Percentiles rank a stretch among this genome's conserved stretches.
Evolutionary conservation across 2,329 filamentous ascomycete genomes (phyloP).

Genomic region (Aspergillus latus): DNA sequence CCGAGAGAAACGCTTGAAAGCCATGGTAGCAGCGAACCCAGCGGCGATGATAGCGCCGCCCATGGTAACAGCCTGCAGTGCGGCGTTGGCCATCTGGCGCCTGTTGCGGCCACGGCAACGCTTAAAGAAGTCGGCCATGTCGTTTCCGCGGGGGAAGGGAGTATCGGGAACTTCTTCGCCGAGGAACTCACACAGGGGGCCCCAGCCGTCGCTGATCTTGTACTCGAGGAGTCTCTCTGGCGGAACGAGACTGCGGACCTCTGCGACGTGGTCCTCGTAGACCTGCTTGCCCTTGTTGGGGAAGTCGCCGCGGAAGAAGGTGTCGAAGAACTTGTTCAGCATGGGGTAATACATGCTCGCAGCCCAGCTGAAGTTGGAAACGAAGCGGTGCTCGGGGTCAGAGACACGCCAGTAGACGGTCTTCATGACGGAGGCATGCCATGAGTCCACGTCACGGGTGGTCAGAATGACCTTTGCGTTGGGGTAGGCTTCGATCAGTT

Average conservation of each 20-base stretch:
- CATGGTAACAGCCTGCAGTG: slow-evolving; percentile 52
- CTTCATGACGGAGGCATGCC: slow-evolving; percentile 64
- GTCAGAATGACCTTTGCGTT: slow-evolving; percentile 71
- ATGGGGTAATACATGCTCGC: slow-evolving; percentile 69
- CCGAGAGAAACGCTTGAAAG: slow-evolving; percentile 41
- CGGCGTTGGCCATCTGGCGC: slow-evolving; percentile 57
- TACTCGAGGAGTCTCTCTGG: slow-evolving; percentile 55
- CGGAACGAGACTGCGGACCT: slow-evolving; percentile 51
- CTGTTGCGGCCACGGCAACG: slow-evolving; percentile 55
- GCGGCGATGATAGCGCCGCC: slow-evolving; percentile 50
- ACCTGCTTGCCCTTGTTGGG: slow-evolving; percentile 63
- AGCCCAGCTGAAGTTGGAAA: slow-evolving; percentile 62
- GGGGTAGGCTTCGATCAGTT: slow-evolving; percentile 70
- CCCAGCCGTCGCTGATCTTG: slow-evolving; percentile 56
- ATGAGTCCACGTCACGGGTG: slow-evolving; percentile 65
- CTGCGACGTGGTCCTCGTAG: slow-evolving; percentile 58
- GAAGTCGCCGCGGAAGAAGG: slow-evolving; percentile 68
- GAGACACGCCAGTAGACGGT: slow-evolving; percentile 68
- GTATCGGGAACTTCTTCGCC: slow-evolving; percentile 52
- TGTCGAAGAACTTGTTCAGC: slow-evolving; percentile 68
- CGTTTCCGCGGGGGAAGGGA: slow-evolving; percentile 54
- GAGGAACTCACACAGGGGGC: slow-evolving; percentile 56
- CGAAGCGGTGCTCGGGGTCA: slow-evolving; percentile 59
- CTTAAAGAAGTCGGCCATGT: slow-evolving; percentile 56
- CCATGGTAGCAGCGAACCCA: slow-evolving; percentile 42